Conservation (phyloP, 129 eudicot species). For the Saussurea involucrata region DNA sequence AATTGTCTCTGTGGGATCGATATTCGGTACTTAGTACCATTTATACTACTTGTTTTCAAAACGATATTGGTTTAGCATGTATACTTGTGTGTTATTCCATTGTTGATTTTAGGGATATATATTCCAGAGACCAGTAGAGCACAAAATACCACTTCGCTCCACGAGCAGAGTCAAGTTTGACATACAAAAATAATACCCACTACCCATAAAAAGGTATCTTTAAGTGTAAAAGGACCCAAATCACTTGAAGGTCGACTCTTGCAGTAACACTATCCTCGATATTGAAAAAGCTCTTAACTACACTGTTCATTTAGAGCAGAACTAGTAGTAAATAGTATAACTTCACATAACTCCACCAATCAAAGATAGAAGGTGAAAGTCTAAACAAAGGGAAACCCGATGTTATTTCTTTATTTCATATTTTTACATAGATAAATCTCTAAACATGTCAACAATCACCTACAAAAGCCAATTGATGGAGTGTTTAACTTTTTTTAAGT, state of each 20-base stretch:
- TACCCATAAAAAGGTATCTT: neutral
- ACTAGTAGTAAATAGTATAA: neutral
- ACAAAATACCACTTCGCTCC: neutral
- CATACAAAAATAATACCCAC: no score
- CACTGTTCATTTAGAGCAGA: neutral
- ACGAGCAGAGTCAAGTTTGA: no score
- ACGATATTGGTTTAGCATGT: no score
- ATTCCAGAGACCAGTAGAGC: no score
- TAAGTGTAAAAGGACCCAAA: neutral
- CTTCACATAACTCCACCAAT: neutral
- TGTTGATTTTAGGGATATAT: no score
- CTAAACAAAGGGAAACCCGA: neutral
- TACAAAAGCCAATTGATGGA: neutral
- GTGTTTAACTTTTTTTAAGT: neutral
- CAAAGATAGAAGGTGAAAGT: neutral
- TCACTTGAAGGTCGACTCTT: neutral
- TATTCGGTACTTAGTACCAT: no score
- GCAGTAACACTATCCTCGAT: neutral
- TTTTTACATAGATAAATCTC: neutral
- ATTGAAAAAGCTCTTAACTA: neutral
- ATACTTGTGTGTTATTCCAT: no score
- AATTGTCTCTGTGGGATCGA: no score
- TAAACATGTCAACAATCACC: conserved; percentile 2
- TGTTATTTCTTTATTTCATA: neutral
- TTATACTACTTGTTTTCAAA: no score